Evolutionary conservation across 352 stramenopile genomes (phyloP), one percentile per base, ranked within the genome.

Genomic region (Pythium volutum): DNA sequence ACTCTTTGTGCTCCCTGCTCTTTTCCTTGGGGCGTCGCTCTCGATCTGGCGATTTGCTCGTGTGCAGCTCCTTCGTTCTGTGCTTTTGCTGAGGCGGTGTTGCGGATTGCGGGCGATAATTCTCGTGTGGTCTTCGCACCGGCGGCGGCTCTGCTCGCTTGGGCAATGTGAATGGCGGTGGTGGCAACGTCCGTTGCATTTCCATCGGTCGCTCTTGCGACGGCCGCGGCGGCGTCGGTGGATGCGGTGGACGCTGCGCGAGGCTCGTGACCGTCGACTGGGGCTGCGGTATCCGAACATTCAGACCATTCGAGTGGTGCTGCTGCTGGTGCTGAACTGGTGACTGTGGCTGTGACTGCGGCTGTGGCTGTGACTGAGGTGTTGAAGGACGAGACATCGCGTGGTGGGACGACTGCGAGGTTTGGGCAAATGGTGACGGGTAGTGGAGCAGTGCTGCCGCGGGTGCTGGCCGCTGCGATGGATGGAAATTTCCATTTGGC

Each of bases 211-310:
- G 45, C 14, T 63, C 46, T 20, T 51, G 34, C 6, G 56, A 63
- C 6, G 56, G 56, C 11, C 56, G 56, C 10, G 56, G 56, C 27
- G 56, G 56, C 23, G 56, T 63, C 3, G 56, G 56, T 14, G 56
- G 56, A 14, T 51, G 46, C 7, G 56, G 56, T 16, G 49, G 25
- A 18, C 25, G 47, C 6, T 55, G 46, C 8, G 31, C 3, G 25
- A 56, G 34, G 15, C 12, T 18, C 0, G 43, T 14, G 33, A 59
- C 36, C n/a, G 20, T 26, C 15, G 18, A 36, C 18, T 41, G 56
- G 4, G 12, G 47, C 14, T 41, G 56, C 18, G 12, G 56, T 51
- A 51, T 58, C 51, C 51, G 39, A 26, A 16, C 14, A 11, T 36
- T 8, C 8, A 11, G 12, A 18, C 50, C 36, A 39, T 39, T 58